Evolutionary conservation across 1,139 yeast species (phyloP), one percentile per base, ranked within the genome.

Genomic region (Casaregolazyma lundiana): DNA sequence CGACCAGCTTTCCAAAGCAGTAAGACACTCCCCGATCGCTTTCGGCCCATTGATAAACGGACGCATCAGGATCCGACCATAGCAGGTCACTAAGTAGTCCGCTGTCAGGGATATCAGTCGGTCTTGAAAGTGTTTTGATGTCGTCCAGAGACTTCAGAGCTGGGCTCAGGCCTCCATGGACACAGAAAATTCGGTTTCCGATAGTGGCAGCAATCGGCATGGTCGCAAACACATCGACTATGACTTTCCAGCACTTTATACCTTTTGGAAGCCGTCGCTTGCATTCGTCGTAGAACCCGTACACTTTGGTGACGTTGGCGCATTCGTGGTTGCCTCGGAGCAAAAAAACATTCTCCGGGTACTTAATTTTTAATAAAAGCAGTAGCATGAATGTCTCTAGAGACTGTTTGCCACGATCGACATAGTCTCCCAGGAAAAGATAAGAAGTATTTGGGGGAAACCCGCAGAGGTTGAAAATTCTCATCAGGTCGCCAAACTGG

Each of bases 131-230:
- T 41, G 73, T 72, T 55, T 80, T 80, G 53, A 87, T 82, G 60
- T 85, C 92, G 44, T 73, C 73, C 66, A 87, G 69, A 53, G 77
- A 75, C 15, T 71, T 71, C 55, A 87, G 72, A 47, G 80, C 81
- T 2, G 96, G 96, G 0, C 95, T 85, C 40, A 87, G 72, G 3
- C 96, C 96, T 29, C 96, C 96, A 67, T 87, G 96, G 48, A 87
- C 86, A 68, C 95, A 86, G 57, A 87, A 87, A 37, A 87, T 85
- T 63, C 83, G 83, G 55, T 86, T 90, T 44, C 85, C 87, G 57
- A 87, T 82, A 3, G 87, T 80, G 3, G 95, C 96, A 5, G 95
- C 95, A 48, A 86, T 80, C 1, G 96, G 96, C 54, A 87, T 70
- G 9, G 89, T 81, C 65, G 86, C 87, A 72, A 87, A 87, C 2